Conservation (phyloP, 2,329 filamentous ascomycete genomes). For the Arthrobotrys iridis region DNA sequence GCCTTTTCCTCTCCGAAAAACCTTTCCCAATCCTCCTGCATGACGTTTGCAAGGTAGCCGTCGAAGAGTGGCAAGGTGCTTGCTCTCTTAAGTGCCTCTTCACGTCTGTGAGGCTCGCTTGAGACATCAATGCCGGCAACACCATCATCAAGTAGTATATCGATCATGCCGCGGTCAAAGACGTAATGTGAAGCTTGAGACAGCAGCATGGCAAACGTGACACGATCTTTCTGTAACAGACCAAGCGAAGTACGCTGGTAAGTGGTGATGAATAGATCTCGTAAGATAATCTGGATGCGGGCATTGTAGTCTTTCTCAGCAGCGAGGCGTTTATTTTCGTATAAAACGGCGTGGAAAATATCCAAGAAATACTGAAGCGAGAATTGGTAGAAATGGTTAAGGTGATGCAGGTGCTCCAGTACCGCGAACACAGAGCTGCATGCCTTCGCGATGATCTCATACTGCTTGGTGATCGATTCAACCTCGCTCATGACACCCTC, state of each 20-base stretch:
- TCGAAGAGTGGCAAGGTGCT: conserved; percentile 78
- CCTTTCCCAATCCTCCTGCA: conserved; percentile 75
- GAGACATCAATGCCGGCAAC: conserved; percentile 82
- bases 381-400: conserved; percentile 99
- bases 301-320: conserved; percentile 77
- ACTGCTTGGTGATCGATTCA: conserved; percentile 92
- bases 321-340: conserved; percentile 77
- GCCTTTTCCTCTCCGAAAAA: conserved; percentile 88
- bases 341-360: conserved; percentile 93
- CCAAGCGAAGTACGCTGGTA: conserved; percentile 95
- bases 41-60: conserved; percentile 72
- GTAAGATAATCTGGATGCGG: conserved; percentile 88
- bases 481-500: conserved; percentile 99
- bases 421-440: conserved; percentile 98
- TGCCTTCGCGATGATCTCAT: conserved; percentile 89
- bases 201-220: conserved; percentile 93
- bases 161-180: conserved; percentile 91
- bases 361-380: conserved; percentile 97
- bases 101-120: conserved; percentile 71
- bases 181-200: conserved; percentile 95
- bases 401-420: conserved; percentile 93
- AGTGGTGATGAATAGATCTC: conserved; percentile 89
- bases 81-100: conserved; percentile 75
- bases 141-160: conserved; percentile 81
- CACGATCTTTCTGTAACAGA: conserved; percentile 89